These are phyloP conservation scores for Cystofilobasidium macerans DNA, from an alignment of 768 basidiomycete genomes.

Conservation along the genomic window DNA sequence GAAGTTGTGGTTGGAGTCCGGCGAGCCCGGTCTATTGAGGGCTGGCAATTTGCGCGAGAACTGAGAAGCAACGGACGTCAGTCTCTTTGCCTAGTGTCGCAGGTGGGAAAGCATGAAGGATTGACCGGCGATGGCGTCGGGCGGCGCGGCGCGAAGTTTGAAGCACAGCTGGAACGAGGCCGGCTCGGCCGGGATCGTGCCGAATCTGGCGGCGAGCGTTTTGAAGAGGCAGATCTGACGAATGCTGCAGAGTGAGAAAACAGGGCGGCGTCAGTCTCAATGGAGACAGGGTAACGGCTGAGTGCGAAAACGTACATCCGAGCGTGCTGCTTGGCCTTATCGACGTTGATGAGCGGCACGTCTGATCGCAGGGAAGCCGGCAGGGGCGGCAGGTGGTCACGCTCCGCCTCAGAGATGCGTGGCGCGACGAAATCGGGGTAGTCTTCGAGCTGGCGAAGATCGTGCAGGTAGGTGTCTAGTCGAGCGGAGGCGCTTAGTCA, in stretches of 20 bases:
- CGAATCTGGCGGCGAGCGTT: constrained; percentile 3
- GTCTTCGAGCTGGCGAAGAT: constrained; percentile 7
- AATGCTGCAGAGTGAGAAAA: neutral
- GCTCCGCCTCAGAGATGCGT: neutral
- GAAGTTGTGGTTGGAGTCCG: too few relatives aligned
- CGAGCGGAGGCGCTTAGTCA: too few relatives aligned
- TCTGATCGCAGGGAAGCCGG: neutral
- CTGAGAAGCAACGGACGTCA: too few relatives aligned
- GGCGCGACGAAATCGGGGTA: constrained; percentile 3
- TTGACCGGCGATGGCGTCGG: neutral
- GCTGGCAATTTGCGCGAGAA: too few relatives aligned
- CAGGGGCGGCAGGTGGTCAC: neutral
- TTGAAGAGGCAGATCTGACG: constrained; percentile 21
- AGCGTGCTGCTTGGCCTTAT: constrained; percentile 14
- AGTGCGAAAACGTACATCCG: constrained; percentile 5
- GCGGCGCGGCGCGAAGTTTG: neutral
- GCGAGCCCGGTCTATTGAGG: too few relatives aligned
- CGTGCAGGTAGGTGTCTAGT: constrained; percentile 20
- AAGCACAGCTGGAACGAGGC: constrained; percentile 7
- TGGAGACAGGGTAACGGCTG: neutral
- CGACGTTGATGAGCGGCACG: constrained; percentile 16
- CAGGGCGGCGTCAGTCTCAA: neutral
- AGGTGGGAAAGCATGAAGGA: neutral
- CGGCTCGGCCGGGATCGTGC: neutral
- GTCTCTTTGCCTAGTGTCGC: too few relatives aligned